Evolutionary conservation across 345 rosid genomes (phyloP).

Genomic region (Gynandropsis gynandra): DNA sequence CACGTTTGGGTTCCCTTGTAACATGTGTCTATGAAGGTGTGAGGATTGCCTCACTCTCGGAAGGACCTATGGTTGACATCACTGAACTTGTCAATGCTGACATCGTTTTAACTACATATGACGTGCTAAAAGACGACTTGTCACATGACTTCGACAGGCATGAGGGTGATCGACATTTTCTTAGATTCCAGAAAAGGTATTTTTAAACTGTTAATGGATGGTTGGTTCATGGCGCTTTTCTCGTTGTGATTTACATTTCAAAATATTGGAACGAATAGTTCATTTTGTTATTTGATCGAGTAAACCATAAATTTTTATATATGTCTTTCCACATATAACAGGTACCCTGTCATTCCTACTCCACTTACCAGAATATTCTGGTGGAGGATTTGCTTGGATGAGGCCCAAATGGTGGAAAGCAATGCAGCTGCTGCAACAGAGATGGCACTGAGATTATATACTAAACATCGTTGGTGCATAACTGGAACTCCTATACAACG

Average conservation of each 20-base stretch:
- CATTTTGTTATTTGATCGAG: background rate
- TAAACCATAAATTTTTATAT: background rate
- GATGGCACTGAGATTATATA: conserved; percentile 79
- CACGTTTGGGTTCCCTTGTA: conserved; percentile 70
- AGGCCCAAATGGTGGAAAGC: conserved; percentile 99
- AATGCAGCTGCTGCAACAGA: conserved; percentile 90
- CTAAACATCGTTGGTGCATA: conserved; percentile 88
- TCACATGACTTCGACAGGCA: conserved; percentile 92
- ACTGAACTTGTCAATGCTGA: conserved; percentile 64
- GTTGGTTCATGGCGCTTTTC: conserved; percentile 6
- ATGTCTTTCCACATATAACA: conserved; percentile 25
- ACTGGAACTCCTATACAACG: conserved; percentile 96
- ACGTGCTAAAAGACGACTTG: conserved; percentile 92
- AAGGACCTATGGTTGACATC: conserved; percentile 43
- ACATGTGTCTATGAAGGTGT: conserved; percentile 79
- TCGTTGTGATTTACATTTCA: background rate
- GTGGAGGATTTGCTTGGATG: conserved; percentile 99
- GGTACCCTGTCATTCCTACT: conserved; percentile 95
- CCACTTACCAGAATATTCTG: conserved; percentile 82
- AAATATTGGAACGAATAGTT: background rate
- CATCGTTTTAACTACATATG: conserved; percentile 84
- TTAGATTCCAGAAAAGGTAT: conserved; percentile 93
- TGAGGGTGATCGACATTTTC: conserved; percentile 77
- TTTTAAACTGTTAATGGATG: conserved; percentile 24
- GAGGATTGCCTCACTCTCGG: conserved; percentile 53